Evolutionary conservation across 768 basidiomycete genomes (phyloP), one percentile per base, ranked within the genome.

Genomic region (Sistotremastrum suecicum): DNA sequence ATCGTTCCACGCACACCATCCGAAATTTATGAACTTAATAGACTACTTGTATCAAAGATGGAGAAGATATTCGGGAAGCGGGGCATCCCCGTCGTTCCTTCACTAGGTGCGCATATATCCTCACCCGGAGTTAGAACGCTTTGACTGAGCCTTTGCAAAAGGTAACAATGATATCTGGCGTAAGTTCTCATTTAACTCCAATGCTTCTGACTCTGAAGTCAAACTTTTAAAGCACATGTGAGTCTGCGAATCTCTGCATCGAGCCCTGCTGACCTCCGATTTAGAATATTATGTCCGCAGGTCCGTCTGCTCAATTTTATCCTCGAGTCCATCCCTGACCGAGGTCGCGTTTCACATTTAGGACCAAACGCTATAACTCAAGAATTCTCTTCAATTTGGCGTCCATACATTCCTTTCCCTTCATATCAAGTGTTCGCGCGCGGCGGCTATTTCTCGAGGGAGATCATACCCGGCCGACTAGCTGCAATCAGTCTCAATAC

Each of bases 91-190:
- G 78, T 91, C 20, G 72, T 92, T 29, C 86, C 88, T 3, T 83
- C 76, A 62, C 65, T 95, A 48, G 84, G 83, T 77, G 53, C 54
- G 70, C 49, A 56, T 8, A 9, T 51, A 30, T 30, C 46, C 35
- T 12, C 20, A 44, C 20, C 20, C 31, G 12, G 9, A 41, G 10
- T 10, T 10, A 5, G 4, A 31, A 2, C 12, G 3, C 9, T 31
- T 5, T 11, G 30, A 10, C 34, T 3, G 8, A 41, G 1, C 2
- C 37, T 38, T 38, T 12, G 3, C 4, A 7, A 28, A 50, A 84
- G 88, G 88, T 28, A 92, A 92, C 62, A 92, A 92, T 60, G 89
- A 92, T 66, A 72, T 92, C 42, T 90, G 84, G 76, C 87, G 82
- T 84, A 63, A 69, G 80, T 65, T 10, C 5, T 37, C 8, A 50